Conservation (phyloP, 2,329 filamentous ascomycete genomes). For the Alternaria sp. region DNA sequence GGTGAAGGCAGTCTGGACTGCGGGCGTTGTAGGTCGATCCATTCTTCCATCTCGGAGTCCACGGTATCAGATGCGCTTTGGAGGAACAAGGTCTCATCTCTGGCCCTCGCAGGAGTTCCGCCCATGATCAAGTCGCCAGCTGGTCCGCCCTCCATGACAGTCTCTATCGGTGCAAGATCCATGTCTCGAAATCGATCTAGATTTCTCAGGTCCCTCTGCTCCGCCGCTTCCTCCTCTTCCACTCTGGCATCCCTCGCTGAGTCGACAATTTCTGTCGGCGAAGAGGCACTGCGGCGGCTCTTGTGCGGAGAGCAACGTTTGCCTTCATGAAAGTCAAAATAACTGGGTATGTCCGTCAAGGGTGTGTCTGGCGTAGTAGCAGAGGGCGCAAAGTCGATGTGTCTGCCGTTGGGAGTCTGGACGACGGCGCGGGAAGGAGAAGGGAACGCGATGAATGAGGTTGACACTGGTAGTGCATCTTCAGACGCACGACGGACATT, state of each 20-base stretch:
- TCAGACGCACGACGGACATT: constrained; percentile 1
- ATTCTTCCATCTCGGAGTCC: background rate
- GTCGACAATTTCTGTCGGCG: constrained; percentile 28
- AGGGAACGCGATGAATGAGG: background rate
- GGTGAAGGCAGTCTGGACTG: background rate
- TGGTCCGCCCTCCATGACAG: constrained; percentile 13
- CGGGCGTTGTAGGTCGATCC: background rate
- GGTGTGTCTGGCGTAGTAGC: constrained; percentile 16
- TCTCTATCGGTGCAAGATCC: constrained; percentile 31
- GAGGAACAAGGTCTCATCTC: background rate
- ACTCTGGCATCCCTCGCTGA: constrained; percentile 16
- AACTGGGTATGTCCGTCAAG: constrained; percentile 23
- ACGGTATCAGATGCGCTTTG: background rate
- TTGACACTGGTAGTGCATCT: background rate
- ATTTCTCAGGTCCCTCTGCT: constrained; percentile 1
- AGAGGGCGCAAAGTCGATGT: constrained; percentile 10
- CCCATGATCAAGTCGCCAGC: constrained; percentile 25
- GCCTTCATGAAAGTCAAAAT: constrained; percentile 23
- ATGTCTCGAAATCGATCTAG: constrained; percentile 22
- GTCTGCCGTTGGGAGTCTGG: background rate
- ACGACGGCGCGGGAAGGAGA: background rate
- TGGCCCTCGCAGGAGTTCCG: constrained; percentile 5
- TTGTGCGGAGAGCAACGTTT: constrained; percentile 8
- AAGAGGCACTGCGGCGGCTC: constrained; percentile 24
- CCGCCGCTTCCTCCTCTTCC: constrained; percentile 11